phyloP scores from a whole-genome alignment of 2,329 filamentous ascomycete species.

The Sphaerulina populicola region DNA sequence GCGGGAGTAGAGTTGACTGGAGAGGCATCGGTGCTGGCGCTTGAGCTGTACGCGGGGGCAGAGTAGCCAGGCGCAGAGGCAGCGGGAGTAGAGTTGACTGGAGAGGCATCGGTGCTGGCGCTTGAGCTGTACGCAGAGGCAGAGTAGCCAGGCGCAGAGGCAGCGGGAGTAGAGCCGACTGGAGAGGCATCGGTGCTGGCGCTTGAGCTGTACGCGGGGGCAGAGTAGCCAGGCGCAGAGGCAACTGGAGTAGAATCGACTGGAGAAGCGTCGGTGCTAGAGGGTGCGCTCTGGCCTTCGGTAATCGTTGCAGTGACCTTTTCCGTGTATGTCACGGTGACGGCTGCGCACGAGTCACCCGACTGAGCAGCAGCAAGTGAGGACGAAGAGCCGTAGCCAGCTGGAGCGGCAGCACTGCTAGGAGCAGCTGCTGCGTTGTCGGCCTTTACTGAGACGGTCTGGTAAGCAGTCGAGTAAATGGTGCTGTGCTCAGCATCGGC shows the following conservation, averaged over 20 bases:
- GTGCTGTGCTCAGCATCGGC: conserved; percentile 10
- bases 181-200: no score
- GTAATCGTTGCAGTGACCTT: conserved; percentile 31
- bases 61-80: conserved; percentile 10
- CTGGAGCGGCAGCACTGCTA: conserved; percentile 6
- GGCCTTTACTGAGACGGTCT: conserved; percentile 13
- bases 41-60: no score
- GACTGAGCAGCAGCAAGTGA: not conserved
- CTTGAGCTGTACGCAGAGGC: conserved; percentile 8
- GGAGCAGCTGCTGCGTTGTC: not conserved
- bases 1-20: no score
- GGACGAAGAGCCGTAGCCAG: conserved; percentile 7
- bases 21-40: no score
- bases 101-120: conserved; percentile 17
- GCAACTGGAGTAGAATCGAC: conserved; percentile 12
- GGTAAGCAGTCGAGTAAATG: conserved; percentile 15
- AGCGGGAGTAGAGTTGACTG: conserved; percentile 11
- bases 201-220: no score
- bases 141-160: conserved; percentile 2
- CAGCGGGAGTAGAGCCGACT: no score
- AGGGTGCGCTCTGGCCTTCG: conserved; percentile 6
- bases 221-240: conserved; percentile 7
- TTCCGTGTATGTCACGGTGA: conserved; percentile 37
- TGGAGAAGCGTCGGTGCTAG: conserved; percentile 18
- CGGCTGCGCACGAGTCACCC: conserved; percentile 26